Evolutionary conservation across 2,329 filamentous ascomycete species (phyloP).

Genomic region (Sphaerostilbella broomeana): DNA sequence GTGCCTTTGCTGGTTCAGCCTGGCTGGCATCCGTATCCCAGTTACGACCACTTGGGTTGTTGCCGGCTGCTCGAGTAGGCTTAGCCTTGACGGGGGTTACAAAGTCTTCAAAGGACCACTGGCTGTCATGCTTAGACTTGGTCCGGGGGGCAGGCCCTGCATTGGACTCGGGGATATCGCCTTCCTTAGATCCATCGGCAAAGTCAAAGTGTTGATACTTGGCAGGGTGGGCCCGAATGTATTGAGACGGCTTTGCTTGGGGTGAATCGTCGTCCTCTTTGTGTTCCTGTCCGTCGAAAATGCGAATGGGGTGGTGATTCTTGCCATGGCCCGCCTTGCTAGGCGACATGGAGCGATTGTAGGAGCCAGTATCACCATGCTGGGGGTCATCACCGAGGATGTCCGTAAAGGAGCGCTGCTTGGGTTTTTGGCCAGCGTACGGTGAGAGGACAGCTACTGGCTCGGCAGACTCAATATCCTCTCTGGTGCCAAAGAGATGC

Average conservation of each 20-base stretch:
- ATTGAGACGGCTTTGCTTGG: conserved; percentile 35
- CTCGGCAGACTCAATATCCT: conserved; percentile 49
- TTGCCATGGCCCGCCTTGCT: conserved; percentile 49
- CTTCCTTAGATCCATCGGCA: conserved; percentile 54
- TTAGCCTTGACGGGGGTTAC: conserved; percentile 73
- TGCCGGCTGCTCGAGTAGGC: conserved; percentile 39
- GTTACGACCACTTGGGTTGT: conserved; percentile 61
- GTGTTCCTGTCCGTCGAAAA: conserved; percentile 52
- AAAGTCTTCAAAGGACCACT: conserved; percentile 89
- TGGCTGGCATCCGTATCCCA: conserved; percentile 60
- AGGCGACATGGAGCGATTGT: conserved; percentile 47
- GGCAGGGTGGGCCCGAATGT: conserved; percentile 61
- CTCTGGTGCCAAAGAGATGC: conserved; percentile 65
- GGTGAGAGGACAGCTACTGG: conserved; percentile 48
- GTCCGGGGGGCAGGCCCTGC: conserved; percentile 34
- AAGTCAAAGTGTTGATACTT: conserved; percentile 87
- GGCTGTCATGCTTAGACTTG: conserved; percentile 60
- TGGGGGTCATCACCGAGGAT: conserved; percentile 54
- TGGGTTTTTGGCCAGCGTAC: conserved; percentile 53
- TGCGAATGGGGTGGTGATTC: conserved; percentile 55
- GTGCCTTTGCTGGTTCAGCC: conserved; percentile 2
- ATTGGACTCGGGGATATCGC: conserved; percentile 39
- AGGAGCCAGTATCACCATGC: conserved; percentile 38
- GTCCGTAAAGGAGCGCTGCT: conserved; percentile 65
- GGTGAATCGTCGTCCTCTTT: conserved; percentile 33